Evolutionary conservation across 1,284 basidiomycete genomes (phyloP), one percentile per base, ranked within the genome.

Genomic region (Ganoderma lucidum): DNA sequence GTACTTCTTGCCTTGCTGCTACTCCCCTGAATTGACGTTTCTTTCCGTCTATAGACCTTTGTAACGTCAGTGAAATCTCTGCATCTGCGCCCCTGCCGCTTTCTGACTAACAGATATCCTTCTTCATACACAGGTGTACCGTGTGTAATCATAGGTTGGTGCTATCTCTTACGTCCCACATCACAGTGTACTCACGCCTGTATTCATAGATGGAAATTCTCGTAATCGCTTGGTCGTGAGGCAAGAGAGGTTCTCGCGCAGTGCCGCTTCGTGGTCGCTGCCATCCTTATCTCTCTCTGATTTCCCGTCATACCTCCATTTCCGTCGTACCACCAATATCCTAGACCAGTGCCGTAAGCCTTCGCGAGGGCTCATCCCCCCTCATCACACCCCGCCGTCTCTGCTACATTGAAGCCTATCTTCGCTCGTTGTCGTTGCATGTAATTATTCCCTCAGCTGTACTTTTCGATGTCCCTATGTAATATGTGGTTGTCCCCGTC

Each of bases 131-230:
- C 66, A 88, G 86, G 60, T 90, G 89, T 78, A 84, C 85, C 67
- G 84, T 86, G 69, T 90, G 88, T 78, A 86, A 86, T 78, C 87
- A 90, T 79, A 86, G 86, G 87, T 85, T 28, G 63, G 81, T 78
- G 1, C 60, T 70, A n/a, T 10, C 59, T 45, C 30, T 51, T 12
- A 61, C 70, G 23, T 37, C n/a, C 9, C 28, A 35, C 61, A 28
- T 32, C 35, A 55, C 14, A 63, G 56, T 61, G 19, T 17, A 19
- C 63, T 19, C 70, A 62, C 61, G 30, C 62, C 17, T 32, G 3
- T 30, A 14, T 51, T 48, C 12, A n/a, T 48, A 87, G 88, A 76
- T 91, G 89, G 90, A 92, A 92, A 75, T 91, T 92, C 77, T 92
- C 89, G 68, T 91, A 83, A 83, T 70, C 62, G 12, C 39, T 39